phyloP scores from a whole-genome alignment of 2,329 filamentous ascomycete genomes.

The Phaeomoniella chlamydospora region DNA sequence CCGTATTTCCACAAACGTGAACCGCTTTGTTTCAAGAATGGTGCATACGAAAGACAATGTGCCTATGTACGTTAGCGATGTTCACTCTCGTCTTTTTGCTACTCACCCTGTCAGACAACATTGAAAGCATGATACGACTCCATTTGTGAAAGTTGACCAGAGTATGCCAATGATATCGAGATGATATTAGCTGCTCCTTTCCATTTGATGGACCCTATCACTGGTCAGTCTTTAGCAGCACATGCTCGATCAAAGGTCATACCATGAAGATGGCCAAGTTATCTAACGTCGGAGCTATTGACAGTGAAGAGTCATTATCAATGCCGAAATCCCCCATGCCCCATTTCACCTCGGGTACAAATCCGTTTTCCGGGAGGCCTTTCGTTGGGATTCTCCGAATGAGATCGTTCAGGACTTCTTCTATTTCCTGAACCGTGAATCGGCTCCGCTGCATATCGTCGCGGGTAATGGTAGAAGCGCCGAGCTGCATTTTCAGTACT shows the following conservation, averaged over 20 bases:
- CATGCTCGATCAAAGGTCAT: slow-evolving; percentile 8
- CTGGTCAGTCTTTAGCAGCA: no score
- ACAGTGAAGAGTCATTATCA: slow-evolving; percentile 8
- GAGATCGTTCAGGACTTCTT: slow-evolving; percentile 24
- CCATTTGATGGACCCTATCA: not conserved
- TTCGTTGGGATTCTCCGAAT: slow-evolving; percentile 26
- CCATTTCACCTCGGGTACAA: slow-evolving; percentile 6
- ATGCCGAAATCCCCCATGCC: slow-evolving; percentile 1
- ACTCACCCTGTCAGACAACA: slow-evolving; percentile 28
- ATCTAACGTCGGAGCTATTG: not conserved
- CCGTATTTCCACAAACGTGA: slow-evolving; percentile 31
- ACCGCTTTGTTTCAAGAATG: slow-evolving; percentile 31
- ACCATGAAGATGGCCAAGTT: slow-evolving; percentile 1
- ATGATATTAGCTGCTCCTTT: slow-evolving; percentile 8
- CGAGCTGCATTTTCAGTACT: slow-evolving; percentile 28
- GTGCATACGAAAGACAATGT: slow-evolving; percentile 30
- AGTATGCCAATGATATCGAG: slow-evolving; percentile 27
- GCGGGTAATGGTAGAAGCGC: slow-evolving; percentile 26
- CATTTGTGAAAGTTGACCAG: slow-evolving; percentile 31
- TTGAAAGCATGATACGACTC: slow-evolving; percentile 26
- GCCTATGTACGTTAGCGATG: not conserved
- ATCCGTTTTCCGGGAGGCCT: slow-evolving; percentile 12
- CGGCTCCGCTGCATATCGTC: slow-evolving; percentile 29
- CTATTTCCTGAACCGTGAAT: slow-evolving; percentile 24
- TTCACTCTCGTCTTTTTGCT: not conserved